Conservation (phyloP, 495 filamentous ascomycete species). For the Penicillium arizonense region DNA sequence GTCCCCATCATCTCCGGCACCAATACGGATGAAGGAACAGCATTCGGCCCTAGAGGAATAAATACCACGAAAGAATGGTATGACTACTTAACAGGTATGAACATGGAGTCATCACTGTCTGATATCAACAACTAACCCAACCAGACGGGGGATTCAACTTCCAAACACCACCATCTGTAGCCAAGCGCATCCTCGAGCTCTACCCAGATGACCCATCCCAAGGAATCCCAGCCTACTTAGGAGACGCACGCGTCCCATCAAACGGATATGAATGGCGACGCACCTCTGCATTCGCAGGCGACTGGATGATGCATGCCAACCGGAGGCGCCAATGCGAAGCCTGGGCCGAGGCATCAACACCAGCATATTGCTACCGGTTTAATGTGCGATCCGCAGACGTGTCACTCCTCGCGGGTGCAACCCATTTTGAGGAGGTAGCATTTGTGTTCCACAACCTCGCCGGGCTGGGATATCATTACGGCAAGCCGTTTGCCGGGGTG, state of each 20-base stretch:
- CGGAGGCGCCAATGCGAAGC: slow-evolving; percentile 54
- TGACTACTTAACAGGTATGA: slow-evolving; percentile 39
- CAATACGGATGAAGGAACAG: slow-evolving; percentile 50
- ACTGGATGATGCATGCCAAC: slow-evolving; percentile 54
- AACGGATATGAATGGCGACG: slow-evolving; percentile 49
- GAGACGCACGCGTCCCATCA: slow-evolving; percentile 38
- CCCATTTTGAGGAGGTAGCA: slow-evolving; percentile 61
- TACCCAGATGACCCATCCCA: slow-evolving; percentile 50
- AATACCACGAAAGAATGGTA: slow-evolving; percentile 47
- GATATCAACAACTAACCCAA: background rate
- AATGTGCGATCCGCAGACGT: slow-evolving; percentile 47
- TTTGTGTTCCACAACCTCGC: slow-evolving; percentile 60
- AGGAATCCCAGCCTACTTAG: slow-evolving; percentile 44
- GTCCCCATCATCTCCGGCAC: slow-evolving; percentile 48
- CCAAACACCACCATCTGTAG: slow-evolving; percentile 30
- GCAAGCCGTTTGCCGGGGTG: slow-evolving; percentile 46
- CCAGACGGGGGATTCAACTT: slow-evolving; percentile 28
- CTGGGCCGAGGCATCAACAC: slow-evolving; percentile 42
- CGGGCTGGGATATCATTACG: slow-evolving; percentile 49
- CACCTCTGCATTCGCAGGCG: slow-evolving; percentile 51
- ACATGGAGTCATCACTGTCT: background rate
- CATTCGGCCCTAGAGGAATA: slow-evolving; percentile 42
- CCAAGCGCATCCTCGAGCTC: slow-evolving; percentile 41
- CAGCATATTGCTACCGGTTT: slow-evolving; percentile 64
- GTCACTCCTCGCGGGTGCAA: slow-evolving; percentile 35